Conservation (phyloP, 2,329 filamentous ascomycete species). For the Neonectria faginata region DNA sequence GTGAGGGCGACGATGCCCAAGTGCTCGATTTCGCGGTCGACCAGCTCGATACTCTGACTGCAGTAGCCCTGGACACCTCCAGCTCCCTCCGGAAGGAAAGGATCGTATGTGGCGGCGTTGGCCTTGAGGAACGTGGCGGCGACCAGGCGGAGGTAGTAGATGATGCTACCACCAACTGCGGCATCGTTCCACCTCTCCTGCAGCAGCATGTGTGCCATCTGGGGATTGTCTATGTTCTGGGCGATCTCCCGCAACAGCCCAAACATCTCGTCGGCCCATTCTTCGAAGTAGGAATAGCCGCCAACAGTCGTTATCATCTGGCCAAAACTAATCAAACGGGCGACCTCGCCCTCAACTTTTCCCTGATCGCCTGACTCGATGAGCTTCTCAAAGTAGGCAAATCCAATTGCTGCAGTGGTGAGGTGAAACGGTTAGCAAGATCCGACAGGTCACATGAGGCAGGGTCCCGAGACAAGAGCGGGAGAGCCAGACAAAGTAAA, state of each 20-base stretch:
- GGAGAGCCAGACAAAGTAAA: slow-evolving; percentile 32
- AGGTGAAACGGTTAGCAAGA: slow-evolving; percentile 24
- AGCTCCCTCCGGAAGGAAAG: slow-evolving; percentile 75
- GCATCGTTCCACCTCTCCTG: slow-evolving; percentile 79
- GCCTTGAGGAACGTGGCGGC: slow-evolving; percentile 87
- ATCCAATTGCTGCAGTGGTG: slow-evolving; percentile 78
- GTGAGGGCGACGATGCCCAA: slow-evolving; percentile 83
- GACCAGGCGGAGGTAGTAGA: slow-evolving; percentile 87
- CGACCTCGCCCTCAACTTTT: slow-evolving; percentile 76
- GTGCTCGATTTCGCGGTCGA: slow-evolving; percentile 88
- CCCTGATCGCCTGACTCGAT: slow-evolving; percentile 73
- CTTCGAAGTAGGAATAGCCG: slow-evolving; percentile 78
- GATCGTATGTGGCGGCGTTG: slow-evolving; percentile 74
- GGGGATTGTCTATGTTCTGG: slow-evolving; percentile 68
- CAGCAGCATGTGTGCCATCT: slow-evolving; percentile 65
- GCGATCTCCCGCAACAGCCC: slow-evolving; percentile 74
- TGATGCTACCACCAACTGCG: slow-evolving; percentile 76
- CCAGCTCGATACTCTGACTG: slow-evolving; percentile 75
- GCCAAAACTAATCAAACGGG: slow-evolving; percentile 77
- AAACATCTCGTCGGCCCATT: slow-evolving; percentile 83
- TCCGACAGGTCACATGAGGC: slow-evolving; percentile 19
- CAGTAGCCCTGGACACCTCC: slow-evolving; percentile 75
- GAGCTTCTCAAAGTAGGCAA: slow-evolving; percentile 91
- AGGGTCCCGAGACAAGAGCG: slow-evolving; percentile 36
- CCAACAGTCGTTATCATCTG: slow-evolving; percentile 77